Base-by-base conservation (phyloP, 2,329 filamentous ascomycete genomes). In the Nigrograna mackinnonii region DNA sequence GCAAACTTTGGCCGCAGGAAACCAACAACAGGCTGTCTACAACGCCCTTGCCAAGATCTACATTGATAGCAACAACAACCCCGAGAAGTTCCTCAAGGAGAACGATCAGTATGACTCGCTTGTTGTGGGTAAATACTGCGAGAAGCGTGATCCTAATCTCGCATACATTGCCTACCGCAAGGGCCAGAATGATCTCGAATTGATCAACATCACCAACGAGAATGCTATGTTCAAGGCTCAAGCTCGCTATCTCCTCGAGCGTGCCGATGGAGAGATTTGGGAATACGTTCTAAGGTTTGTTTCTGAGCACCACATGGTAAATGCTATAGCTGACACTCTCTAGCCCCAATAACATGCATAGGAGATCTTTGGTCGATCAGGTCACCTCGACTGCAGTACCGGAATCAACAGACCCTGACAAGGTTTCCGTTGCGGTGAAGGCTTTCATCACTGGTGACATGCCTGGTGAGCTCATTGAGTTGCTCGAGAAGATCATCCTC, bases 181-280 rank as follows among this genome's bases (percentile, higher is more conserved):
- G 78, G 94, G 94, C 16, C 89, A 96, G 72, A 99, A 99, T 54
- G 94, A 99, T 62, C 75, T 99, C 22, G 95, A 99, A 73, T 82
- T 99, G 43, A 92, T 99, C 72, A 94, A 88, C 70, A 92, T 99
- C 64, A 97, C 94, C 63, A 99, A 97, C 60, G 95, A 99, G 73
- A 99, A 99, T 74, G 86, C 89, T n/a, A 99, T 99, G 94, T 99
- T 96, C 80, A 87, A 91, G 60, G 89, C 89, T n/a, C 94, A 99
- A 71, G 92, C 91, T 44, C 87, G 94, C 26, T 99, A 99, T 71
- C 80, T 99, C 18, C 78, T 99, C 39, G 91, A 96, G 61, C 86
- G 94, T 54, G 87, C 89, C 26, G 94, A 99, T 62, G 69, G 78
- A 2, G 94, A 99, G 68, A 84, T 99, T 35, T 99, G 95, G 95